These are phyloP conservation scores for Russula emetica DNA, from an alignment of 768 basidiomycete genomes.

Conservation along the genomic window DNA sequence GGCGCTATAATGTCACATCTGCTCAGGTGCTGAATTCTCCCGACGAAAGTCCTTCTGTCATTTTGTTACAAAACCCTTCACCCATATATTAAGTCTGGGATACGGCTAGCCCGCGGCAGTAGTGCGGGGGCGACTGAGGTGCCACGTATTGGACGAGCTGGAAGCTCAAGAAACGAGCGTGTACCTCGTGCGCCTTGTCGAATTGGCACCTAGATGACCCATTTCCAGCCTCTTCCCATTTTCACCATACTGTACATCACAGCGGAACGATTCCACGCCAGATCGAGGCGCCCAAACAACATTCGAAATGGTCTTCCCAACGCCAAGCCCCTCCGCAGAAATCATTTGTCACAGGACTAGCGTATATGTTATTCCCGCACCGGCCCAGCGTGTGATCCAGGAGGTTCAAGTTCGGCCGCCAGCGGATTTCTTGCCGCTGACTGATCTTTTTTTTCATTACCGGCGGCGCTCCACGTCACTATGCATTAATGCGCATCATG, in stretches of 20 bases:
- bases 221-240: not conserved
- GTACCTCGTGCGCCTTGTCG: not conserved
- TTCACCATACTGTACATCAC: conserved; percentile 2
- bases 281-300: not conserved
- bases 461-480: conserved; percentile 7
- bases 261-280: not conserved
- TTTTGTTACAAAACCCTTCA: not conserved
- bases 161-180: not conserved
- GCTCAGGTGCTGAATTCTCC: not conserved
- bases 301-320: not conserved
- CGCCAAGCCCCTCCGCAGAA: not conserved
- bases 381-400: conserved; percentile 1
- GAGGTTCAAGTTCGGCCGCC: not conserved
- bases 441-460: conserved; percentile 4
- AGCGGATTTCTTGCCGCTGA: not conserved
- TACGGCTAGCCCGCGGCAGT: not conserved
- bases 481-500: not conserved
- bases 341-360: not conserved
- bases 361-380: not conserved
- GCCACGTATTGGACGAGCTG: not conserved
- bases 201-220: not conserved
- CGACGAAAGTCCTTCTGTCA: not conserved
- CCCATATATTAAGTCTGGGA: not conserved
- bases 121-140: not conserved
- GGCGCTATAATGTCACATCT: not conserved